Percentiles rank a stretch among this genome's conserved stretches.
Evolutionary conservation across 2,329 filamentous ascomycete species (phyloP).

Genomic region (Aspergillus novoparasiticus): DNA sequence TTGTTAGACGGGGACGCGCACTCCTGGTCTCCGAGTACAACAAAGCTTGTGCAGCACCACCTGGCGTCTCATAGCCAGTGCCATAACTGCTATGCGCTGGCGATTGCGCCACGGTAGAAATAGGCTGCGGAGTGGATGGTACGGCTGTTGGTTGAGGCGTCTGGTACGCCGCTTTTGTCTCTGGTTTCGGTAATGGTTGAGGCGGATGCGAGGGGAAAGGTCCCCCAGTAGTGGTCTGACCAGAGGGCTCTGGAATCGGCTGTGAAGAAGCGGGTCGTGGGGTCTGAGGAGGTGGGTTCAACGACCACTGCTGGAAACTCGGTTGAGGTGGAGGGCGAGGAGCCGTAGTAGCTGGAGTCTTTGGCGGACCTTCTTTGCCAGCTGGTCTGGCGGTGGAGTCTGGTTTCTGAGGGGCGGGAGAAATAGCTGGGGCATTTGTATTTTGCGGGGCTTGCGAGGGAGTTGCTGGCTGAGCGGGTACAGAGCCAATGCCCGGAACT

Average conservation of each 20-base stretch:
- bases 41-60: slow-evolving; percentile 25
- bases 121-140: slow-evolving; percentile 32
- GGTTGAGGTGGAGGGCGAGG: slow-evolving; percentile 30
- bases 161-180: slow-evolving; percentile 19
- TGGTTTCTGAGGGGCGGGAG: slow-evolving; percentile 17
- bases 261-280: slow-evolving; percentile 29
- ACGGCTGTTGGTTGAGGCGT: slow-evolving; percentile 20
- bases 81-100: slow-evolving; percentile 27
- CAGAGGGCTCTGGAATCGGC: slow-evolving; percentile 20
- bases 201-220: slow-evolving; percentile 23
- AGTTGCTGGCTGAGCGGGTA: slow-evolving; percentile 23
- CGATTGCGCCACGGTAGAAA: slow-evolving; percentile 23
- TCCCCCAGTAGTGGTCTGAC: slow-evolving; percentile 19
- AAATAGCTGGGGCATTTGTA: slow-evolving; percentile 18
- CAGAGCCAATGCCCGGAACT: slow-evolving; percentile 20
- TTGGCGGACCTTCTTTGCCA: slow-evolving; percentile 18
- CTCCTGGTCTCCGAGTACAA: slow-evolving; percentile 26
- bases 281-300: slow-evolving; percentile 35
- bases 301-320: slow-evolving; percentile 42
- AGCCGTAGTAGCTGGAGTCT: slow-evolving; percentile 18
- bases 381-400: slow-evolving; percentile 15
- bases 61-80: slow-evolving; percentile 32
- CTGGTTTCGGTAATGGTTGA: slow-evolving; percentile 20
- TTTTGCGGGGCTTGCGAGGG: slow-evolving; percentile 30
- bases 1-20: slow-evolving; percentile 35